Conservation (phyloP, 2,329 filamentous ascomycete genomes). For the Cordyceps tenuipes region DNA sequence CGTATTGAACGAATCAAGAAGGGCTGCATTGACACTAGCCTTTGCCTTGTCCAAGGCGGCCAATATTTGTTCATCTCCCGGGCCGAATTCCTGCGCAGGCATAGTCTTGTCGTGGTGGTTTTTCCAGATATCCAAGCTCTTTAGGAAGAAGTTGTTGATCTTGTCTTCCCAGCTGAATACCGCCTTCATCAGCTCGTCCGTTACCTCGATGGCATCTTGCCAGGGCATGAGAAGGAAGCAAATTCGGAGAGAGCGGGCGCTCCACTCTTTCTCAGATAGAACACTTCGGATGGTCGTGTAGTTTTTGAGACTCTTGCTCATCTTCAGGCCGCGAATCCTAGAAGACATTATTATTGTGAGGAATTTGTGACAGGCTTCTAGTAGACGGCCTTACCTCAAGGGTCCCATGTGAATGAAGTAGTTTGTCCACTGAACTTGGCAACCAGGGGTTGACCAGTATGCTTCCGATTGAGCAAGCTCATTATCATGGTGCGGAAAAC, state of each 20-base stretch:
- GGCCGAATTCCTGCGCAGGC: no score
- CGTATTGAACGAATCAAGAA: no score
- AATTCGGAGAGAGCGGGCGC: background rate
- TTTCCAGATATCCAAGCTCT: constrained; percentile 20
- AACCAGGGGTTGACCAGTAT: background rate
- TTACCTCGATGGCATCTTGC: background rate
- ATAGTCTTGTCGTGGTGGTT: no score
- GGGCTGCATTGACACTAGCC: no score
- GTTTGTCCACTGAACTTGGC: background rate
- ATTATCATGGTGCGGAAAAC: background rate
- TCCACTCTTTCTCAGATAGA: background rate
- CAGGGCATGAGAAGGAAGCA: background rate
- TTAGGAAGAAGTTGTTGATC: constrained; percentile 41
- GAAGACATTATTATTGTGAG: no score
- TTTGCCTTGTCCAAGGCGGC: no score
- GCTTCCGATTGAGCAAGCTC: background rate
- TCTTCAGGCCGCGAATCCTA: background rate
- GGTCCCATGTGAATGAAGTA: background rate
- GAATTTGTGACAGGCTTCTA: no score
- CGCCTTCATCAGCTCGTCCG: constrained; percentile 33
- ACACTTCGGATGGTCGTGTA: background rate
- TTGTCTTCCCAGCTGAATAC: constrained; percentile 56
- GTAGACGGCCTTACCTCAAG: background rate
- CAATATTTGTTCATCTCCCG: no score
- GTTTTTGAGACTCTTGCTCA: constrained; percentile 1